Conservation (phyloP, 2,329 filamentous ascomycete species). For the Helicocarpus griseus region DNA sequence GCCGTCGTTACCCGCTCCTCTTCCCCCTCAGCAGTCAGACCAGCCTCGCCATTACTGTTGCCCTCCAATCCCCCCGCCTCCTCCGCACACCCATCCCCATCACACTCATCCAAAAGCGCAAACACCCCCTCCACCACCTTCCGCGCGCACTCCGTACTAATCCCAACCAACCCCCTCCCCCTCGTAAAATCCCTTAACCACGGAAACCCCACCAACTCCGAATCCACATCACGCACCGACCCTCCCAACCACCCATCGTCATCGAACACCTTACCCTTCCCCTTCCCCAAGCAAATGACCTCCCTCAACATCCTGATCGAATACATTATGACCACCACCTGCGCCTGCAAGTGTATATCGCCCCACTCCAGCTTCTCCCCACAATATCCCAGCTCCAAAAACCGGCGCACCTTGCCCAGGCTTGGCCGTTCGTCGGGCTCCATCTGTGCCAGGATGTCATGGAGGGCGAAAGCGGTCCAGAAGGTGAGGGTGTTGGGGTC, state of each 20-base stretch:
- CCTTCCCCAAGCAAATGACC: slow-evolving; percentile 22
- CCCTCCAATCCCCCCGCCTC: neutral
- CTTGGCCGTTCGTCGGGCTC: slow-evolving; percentile 11
- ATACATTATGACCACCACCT: slow-evolving; percentile 52
- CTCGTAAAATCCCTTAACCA: neutral
- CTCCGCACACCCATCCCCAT: slow-evolving; percentile 3
- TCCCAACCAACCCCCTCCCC: neutral
- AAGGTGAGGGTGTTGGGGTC: slow-evolving; percentile 8
- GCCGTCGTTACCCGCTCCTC: neutral
- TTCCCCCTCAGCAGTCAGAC: neutral
- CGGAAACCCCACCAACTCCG: neutral
- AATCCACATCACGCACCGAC: neutral
- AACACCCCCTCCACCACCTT: neutral
- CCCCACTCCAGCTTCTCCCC: slow-evolving; percentile 43
- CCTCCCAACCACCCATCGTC: neutral
- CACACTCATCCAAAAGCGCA: neutral
- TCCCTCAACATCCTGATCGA: slow-evolving; percentile 53
- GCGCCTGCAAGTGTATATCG: slow-evolving; percentile 51
- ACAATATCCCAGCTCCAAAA: slow-evolving; percentile 22
- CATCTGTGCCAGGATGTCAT: slow-evolving; percentile 19
- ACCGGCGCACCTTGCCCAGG: slow-evolving; percentile 16
- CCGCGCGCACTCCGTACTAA: neutral
- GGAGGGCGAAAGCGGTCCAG: slow-evolving; percentile 28
- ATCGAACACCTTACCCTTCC: neutral
- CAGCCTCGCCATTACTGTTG: neutral